Evolutionary conservation across 495 filamentous ascomycete genomes (phyloP), one percentile per base, ranked within the genome.

Genomic region (Penicillium angulare): DNA sequence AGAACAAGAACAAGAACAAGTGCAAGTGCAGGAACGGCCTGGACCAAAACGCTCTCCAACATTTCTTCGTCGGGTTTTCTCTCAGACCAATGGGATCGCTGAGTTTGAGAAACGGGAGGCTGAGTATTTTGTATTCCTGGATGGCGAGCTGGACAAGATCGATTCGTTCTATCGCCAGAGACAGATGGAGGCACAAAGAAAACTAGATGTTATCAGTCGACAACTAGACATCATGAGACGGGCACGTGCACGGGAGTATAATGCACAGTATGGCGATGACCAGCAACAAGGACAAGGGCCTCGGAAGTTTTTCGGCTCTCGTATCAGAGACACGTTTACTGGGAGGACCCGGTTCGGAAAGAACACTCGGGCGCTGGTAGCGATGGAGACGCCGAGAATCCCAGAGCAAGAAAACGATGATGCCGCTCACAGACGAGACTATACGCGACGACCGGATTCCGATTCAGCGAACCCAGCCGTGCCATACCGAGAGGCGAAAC

Each of bases 181-280:
- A 59, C 91, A 96, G 61, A 76, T 86, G 16, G 88, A 95, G 60
- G 88, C 90, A 3, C 81, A 80, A 2, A 71, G 84, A 31, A 80
- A 90, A 9, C 69, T 95, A n/a, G 63, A 71, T 6, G 67, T 84
- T 12, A 77, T 96, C 22, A 79, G 87, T 24, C 83, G 87, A 21
- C 91, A 96, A 63, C 72, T 96, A 34, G 90, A 92, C 58, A 81
- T 90, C 49, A 93, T 96, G 91, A 77, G 89, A 18, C 87, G 90
- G 64, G 79, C 85, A 8, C 80, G 91, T 18, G 79, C 84, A 7
- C 80, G 83, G 35, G 88, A 96, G n/a, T n/a, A n/a, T n/a, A n/a
- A n/a, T n/a, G n/a, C n/a, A n/a, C n/a, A n/a, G n/a, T n/a, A n/a
- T n/a, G n/a, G n/a, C n/a, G n/a, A n/a, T n/a, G n/a, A n/a, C n/a